Conservation (phyloP, 257 asterid genomes). For the Fraxinus anomala region DNA sequence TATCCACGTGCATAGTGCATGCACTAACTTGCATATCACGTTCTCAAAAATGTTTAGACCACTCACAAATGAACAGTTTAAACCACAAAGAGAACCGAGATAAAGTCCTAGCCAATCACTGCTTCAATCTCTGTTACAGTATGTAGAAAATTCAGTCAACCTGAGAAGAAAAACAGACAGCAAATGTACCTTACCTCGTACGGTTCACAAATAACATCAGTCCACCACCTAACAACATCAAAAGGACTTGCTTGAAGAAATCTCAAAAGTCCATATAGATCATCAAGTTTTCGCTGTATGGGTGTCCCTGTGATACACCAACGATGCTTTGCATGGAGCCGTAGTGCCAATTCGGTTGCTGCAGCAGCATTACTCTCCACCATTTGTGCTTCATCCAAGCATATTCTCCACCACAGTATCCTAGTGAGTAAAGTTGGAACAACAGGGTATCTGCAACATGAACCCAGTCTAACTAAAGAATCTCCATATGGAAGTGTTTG, state of each 20-base stretch:
- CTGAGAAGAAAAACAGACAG: slow-evolving; percentile 14
- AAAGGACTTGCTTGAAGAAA: slow-evolving; percentile 89
- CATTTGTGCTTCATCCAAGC: slow-evolving; percentile 99
- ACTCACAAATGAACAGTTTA: slow-evolving; percentile 6
- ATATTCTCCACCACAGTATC: slow-evolving; percentile 97
- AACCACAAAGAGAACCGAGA: slow-evolving; percentile 12
- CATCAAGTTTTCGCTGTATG: slow-evolving; percentile 90
- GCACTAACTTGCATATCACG: not conserved
- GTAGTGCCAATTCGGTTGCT: slow-evolving; percentile 86
- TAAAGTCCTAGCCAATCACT: not conserved
- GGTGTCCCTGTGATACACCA: slow-evolving; percentile 99
- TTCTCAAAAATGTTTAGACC: not conserved
- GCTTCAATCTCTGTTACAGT: slow-evolving; percentile 8
- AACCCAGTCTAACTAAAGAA: slow-evolving; percentile 17
- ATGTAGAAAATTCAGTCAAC: slow-evolving; percentile 13
- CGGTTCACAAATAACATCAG: slow-evolving; percentile 81
- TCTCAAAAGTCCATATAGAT: slow-evolving; percentile 83
- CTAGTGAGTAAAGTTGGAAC: slow-evolving; percentile 91
- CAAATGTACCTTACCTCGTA: slow-evolving; percentile 63
- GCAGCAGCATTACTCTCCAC: slow-evolving; percentile 96
- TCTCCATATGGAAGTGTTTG: not conserved
- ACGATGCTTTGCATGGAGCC: slow-evolving; percentile 82
- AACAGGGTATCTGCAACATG: slow-evolving; percentile 75
- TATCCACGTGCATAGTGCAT: slow-evolving; percentile 1
- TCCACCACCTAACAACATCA: slow-evolving; percentile 86